These are phyloP conservation scores for Picea glauca DNA, from an alignment of 75 land plant species.

Conservation along the genomic window DNA sequence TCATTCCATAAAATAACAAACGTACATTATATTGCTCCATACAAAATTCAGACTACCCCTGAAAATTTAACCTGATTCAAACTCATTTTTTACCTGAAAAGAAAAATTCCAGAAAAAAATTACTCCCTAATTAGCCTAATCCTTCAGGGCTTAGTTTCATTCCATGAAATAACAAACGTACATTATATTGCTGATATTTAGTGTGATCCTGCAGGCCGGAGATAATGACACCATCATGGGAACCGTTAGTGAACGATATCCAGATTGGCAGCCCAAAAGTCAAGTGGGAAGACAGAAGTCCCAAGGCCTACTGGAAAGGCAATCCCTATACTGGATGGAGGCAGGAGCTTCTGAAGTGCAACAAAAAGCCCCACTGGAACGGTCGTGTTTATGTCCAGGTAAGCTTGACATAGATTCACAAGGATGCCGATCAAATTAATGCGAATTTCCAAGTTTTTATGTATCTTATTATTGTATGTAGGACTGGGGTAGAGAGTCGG, in stretches of 20 bases:
- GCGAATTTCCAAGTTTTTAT: too few species aligned
- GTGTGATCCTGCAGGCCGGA: conserved; percentile 40
- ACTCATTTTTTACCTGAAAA: too few species aligned
- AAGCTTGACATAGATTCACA: not conserved
- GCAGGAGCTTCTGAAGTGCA: conserved; percentile 43
- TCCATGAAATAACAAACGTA: too few species aligned
- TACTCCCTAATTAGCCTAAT: too few species aligned
- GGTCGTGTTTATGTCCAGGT: conserved; percentile 41
- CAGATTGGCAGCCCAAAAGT: conserved; percentile 21
- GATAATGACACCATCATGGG: conserved; percentile 64
- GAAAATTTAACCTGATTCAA: too few species aligned
- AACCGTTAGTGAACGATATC: conserved; percentile 24
- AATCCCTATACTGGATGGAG: conserved; percentile 31
- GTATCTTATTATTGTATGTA: not conserved
- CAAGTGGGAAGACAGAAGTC: conserved; percentile 42
- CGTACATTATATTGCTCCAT: too few species aligned
- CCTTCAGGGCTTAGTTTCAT: too few species aligned
- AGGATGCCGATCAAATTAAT: too few species aligned
- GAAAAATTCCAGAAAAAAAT: too few species aligned
- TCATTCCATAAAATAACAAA: too few species aligned
- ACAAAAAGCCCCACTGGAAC: conserved; percentile 35
- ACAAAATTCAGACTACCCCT: too few species aligned
- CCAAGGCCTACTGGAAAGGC: conserved; percentile 66
- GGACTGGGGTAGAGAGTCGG: conserved; percentile 17
- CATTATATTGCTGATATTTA: too few species aligned